These are phyloP conservation scores for Wallacemonas sp. DNA, from an alignment of 208 protist genomes.

Conservation along the genomic window DNA sequence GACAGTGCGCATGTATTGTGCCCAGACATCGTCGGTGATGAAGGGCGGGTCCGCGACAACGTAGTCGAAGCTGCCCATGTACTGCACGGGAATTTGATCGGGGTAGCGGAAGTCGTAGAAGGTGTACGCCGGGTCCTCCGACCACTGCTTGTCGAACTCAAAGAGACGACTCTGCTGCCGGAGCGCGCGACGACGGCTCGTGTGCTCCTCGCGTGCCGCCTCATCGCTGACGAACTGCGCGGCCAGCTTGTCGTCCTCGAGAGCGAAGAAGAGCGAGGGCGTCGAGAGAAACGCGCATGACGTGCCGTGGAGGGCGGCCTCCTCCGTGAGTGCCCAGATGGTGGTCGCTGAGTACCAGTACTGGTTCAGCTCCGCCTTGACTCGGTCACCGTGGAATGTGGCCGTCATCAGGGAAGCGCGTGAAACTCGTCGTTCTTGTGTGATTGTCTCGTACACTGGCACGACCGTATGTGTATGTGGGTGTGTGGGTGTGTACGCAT, in stretches of 20 bases:
- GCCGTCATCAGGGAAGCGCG: slow-evolving; percentile 13
- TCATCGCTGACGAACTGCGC: slow-evolving; percentile 5
- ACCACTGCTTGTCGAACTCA: slow-evolving; percentile 90
- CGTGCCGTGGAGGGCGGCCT: slow-evolving; percentile 70
- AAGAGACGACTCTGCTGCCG: slow-evolving; percentile 63
- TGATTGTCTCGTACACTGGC: too few species aligned
- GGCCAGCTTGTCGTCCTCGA: slow-evolving; percentile 38
- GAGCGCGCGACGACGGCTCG: slow-evolving; percentile 24
- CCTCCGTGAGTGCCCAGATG: slow-evolving; percentile 63
- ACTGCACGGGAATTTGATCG: slow-evolving; percentile 70
- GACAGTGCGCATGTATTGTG: slow-evolving; percentile 65
- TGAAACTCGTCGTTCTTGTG: too few species aligned
- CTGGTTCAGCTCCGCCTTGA: slow-evolving; percentile 89
- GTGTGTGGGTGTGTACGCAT: too few species aligned
- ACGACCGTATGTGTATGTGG: not conserved
- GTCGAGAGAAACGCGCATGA: slow-evolving; percentile 89
- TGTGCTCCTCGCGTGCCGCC: slow-evolving; percentile 9
- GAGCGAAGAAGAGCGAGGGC: slow-evolving; percentile 89
- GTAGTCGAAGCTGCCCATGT: slow-evolving; percentile 85
- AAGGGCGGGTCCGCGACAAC: slow-evolving; percentile 95
- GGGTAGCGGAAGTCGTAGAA: slow-evolving; percentile 89
- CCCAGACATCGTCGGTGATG: slow-evolving; percentile 92
- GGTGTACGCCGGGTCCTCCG: slow-evolving; percentile 68
- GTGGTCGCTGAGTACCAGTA: slow-evolving; percentile 94
- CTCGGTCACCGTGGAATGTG: slow-evolving; percentile 25